A percentile compares a stretch with the other conserved stretches of the same genome.
phyloP scores from a whole-genome alignment of 164 flowering plant genomes.

The Hamamelis virginiana region DNA sequence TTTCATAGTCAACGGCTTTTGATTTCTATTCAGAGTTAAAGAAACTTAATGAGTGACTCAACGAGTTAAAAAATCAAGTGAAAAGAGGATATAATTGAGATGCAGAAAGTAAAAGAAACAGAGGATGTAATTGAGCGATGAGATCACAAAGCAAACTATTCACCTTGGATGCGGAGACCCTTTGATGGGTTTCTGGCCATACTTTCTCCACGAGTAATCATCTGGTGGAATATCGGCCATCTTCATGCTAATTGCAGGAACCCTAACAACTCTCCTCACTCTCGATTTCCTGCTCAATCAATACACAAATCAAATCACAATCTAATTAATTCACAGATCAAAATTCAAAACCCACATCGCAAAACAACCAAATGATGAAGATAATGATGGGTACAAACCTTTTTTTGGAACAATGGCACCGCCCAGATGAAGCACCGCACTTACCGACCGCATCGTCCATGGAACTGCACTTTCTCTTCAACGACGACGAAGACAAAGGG shows the following conservation, averaged over 20 bases:
- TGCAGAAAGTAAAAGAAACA: background rate
- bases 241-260: constrained; percentile 65
- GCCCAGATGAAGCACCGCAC: constrained; percentile 46
- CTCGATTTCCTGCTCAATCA: constrained; percentile 46
- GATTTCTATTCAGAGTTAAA: too few relatives aligned
- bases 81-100: background rate
- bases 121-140: too few relatives aligned
- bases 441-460: constrained; percentile 39
- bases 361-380: background rate
- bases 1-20: too few relatives aligned
- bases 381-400: constrained; percentile 38
- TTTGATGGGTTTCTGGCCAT: constrained; percentile 82
- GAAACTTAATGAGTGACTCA: too few relatives aligned
- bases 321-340: too few relatives aligned
- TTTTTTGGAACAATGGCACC: constrained; percentile 73
- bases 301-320: background rate
- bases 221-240: constrained; percentile 81
- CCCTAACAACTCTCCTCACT: constrained; percentile 50
- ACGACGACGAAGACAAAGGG: constrained; percentile 42
- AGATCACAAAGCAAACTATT: background rate
- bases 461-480: constrained; percentile 55
- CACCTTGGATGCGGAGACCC: constrained; percentile 83
- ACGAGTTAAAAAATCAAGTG: background rate
- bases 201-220: constrained; percentile 75
- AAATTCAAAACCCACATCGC: background rate